These are phyloP conservation scores for Trametes villosa DNA, from an alignment of 768 basidiomycete genomes.

Conservation along the genomic window DNA sequence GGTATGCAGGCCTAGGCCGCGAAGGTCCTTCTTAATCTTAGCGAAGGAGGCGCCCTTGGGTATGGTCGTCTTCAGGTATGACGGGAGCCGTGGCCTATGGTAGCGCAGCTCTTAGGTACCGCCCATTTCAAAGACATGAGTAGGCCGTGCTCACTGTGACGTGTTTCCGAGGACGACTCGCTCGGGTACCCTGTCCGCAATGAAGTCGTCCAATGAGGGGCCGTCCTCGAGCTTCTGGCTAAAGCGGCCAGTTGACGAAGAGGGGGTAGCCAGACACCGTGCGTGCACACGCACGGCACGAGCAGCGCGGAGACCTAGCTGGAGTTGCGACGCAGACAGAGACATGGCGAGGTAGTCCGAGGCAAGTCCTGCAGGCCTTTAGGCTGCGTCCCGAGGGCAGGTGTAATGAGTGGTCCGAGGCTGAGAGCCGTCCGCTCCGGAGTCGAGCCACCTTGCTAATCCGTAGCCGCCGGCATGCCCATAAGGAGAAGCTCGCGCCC, in stretches of 20 bases:
- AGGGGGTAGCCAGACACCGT: slow-evolving; percentile 54
- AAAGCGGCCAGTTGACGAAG: slow-evolving; percentile 51
- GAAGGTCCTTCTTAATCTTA: slow-evolving; percentile 93
- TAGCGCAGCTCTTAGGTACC: slow-evolving; percentile 5
- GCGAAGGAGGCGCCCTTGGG: slow-evolving; percentile 88
- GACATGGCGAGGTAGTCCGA: not conserved
- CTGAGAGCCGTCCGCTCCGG: not conserved
- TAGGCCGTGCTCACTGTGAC: slow-evolving; percentile 52
- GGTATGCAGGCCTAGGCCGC: slow-evolving; percentile 90
- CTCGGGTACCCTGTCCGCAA: slow-evolving; percentile 60
- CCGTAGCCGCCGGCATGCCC: slow-evolving; percentile 21
- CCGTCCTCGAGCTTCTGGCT: slow-evolving; percentile 60
- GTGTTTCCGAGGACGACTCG: slow-evolving; percentile 75
- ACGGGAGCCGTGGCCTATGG: slow-evolving; percentile 80
- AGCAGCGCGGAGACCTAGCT: slow-evolving; percentile 20
- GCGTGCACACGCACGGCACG: slow-evolving; percentile 29
- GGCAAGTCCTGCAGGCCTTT: no score
- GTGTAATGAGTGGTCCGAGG: slow-evolving; percentile 2
- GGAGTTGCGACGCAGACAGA: slow-evolving; percentile 5
- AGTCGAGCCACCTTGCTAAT: slow-evolving; percentile 9
- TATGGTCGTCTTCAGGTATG: slow-evolving; percentile 88
- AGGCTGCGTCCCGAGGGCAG: no score
- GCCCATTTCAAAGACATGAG: not conserved
- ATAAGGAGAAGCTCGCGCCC: slow-evolving; percentile 3
- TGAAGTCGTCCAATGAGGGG: slow-evolving; percentile 81